phyloP scores from a whole-genome alignment of 805 yeast genomes.

The Starmerella kuoi region DNA sequence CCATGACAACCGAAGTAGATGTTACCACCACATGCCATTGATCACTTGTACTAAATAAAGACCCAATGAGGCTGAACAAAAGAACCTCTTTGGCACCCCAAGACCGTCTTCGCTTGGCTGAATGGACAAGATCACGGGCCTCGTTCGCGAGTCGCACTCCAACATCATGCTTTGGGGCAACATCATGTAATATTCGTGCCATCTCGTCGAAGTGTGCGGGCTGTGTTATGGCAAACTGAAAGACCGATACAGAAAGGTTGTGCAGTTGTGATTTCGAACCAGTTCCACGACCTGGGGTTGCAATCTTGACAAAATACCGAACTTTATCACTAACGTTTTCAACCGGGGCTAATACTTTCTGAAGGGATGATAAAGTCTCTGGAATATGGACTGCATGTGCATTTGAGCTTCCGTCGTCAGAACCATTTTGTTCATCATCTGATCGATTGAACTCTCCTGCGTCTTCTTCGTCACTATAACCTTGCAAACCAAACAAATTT shows the following conservation, averaged over 20 bases:
- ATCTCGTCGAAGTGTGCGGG: slow-evolving; percentile 29
- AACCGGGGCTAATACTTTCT: slow-evolving; percentile 4
- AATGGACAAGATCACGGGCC: slow-evolving; percentile 44
- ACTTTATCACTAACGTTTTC: slow-evolving; percentile 25
- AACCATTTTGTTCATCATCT: not conserved
- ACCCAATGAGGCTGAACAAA: slow-evolving; percentile 59
- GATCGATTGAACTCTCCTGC: slow-evolving; percentile 30
- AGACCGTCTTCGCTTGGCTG: slow-evolving; percentile 38
- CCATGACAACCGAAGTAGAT: slow-evolving; percentile 62
- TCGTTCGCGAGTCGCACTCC: slow-evolving; percentile 43
- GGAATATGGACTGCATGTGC: slow-evolving; percentile 7
- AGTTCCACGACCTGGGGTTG: slow-evolving; percentile 64
- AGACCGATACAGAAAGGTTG: slow-evolving; percentile 46
- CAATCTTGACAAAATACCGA: slow-evolving; percentile 42
- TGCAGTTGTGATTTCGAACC: slow-evolving; percentile 74
- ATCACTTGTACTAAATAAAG: slow-evolving; percentile 84
- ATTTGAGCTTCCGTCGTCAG: not conserved
- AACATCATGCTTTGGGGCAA: slow-evolving; percentile 53
- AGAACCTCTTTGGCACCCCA: slow-evolving; percentile 44
- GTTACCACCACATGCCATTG: slow-evolving; percentile 86
- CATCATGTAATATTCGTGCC: slow-evolving; percentile 32
- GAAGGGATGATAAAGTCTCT: not conserved
- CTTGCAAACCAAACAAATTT: slow-evolving; percentile 29
- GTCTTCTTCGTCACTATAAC: slow-evolving; percentile 31
- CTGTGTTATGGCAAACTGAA: slow-evolving; percentile 38